Evolutionary conservation across 1,284 basidiomycete species (phyloP).

Genomic region (Volvariella surrecta): DNA sequence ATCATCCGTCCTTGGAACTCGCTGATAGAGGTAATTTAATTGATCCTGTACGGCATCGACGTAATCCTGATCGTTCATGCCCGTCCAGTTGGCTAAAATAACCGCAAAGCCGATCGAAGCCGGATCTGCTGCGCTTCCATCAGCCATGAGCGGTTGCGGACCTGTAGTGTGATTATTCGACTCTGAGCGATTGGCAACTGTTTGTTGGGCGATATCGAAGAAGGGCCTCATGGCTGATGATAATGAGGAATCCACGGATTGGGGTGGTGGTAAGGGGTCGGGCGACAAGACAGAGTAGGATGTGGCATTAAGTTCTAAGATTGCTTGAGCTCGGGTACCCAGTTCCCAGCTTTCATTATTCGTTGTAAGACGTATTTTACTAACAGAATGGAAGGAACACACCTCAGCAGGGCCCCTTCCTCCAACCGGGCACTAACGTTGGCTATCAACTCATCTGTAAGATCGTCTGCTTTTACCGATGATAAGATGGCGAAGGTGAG

Average conservation of each 20-base stretch:
- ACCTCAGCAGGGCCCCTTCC: slow-evolving; percentile 42
- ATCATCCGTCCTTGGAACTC: slow-evolving; percentile 58
- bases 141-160: slow-evolving; percentile 42
- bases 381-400: slow-evolving; percentile 9
- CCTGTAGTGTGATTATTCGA: slow-evolving; percentile 32
- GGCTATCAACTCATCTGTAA: slow-evolving; percentile 21
- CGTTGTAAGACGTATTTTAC: not conserved
- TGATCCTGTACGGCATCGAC: slow-evolving; percentile 61
- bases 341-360: slow-evolving; percentile 86
- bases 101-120: slow-evolving; percentile 76
- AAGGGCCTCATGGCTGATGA: slow-evolving; percentile 39
- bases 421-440: slow-evolving; percentile 30
- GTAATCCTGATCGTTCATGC: slow-evolving; percentile 40
- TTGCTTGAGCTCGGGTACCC: slow-evolving; percentile 67
- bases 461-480: slow-evolving; percentile 10
- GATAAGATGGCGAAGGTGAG: too few relatives aligned
- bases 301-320: slow-evolving; percentile 62
- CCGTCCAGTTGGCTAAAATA: slow-evolving; percentile 70
- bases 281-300: slow-evolving; percentile 52
- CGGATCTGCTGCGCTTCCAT: slow-evolving; percentile 71
- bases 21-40: slow-evolving; percentile 59
- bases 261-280: slow-evolving; percentile 31
- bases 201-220: slow-evolving; percentile 45
- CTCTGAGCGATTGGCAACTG: slow-evolving; percentile 38
- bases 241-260: slow-evolving; percentile 25